Evolutionary conservation across 352 stramenopile genomes (phyloP).

Genomic region (Globisporangium canariense): DNA sequence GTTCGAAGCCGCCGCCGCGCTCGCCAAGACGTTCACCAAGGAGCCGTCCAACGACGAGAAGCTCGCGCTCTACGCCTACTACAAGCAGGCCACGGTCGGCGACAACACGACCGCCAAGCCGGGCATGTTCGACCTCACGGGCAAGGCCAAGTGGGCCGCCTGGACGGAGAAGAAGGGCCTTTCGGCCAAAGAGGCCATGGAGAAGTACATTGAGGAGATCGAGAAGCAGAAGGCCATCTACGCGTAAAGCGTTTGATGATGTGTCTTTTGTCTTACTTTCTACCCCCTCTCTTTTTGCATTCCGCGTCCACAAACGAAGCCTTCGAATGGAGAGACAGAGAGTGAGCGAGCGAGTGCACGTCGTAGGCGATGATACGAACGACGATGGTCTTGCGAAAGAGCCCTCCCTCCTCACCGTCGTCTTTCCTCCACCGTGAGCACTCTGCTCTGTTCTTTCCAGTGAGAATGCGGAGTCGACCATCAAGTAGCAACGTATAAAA

Average conservation of each 20-base stretch:
- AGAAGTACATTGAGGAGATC: slow-evolving; percentile 85
- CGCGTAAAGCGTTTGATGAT: slow-evolving; percentile 37
- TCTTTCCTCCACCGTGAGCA: background rate
- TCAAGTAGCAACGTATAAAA: background rate
- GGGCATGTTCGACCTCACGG: slow-evolving; percentile 85
- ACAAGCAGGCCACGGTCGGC: slow-evolving; percentile 88
- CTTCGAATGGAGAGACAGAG: background rate
- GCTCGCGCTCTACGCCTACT: slow-evolving; percentile 87
- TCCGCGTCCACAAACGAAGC: background rate
- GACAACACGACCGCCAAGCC: slow-evolving; percentile 82
- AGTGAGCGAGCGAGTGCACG: background rate
- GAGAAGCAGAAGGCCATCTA: slow-evolving; percentile 81
- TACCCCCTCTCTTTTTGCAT: slow-evolving; percentile 4
- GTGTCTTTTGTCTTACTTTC: background rate
- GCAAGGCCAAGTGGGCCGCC: slow-evolving; percentile 88
- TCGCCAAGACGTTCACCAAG: slow-evolving; percentile 82
- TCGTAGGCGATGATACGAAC: background rate
- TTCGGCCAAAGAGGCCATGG: slow-evolving; percentile 83
- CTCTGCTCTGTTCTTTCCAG: background rate
- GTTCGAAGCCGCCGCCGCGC: slow-evolving; percentile 79
- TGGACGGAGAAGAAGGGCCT: slow-evolving; percentile 85
- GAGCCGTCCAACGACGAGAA: slow-evolving; percentile 86
- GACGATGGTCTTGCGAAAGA: background rate
- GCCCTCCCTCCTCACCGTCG: background rate
- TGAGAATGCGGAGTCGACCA: background rate